Base-by-base conservation (phyloP, 345 rosid species). In the Pistacia atlantica region DNA sequence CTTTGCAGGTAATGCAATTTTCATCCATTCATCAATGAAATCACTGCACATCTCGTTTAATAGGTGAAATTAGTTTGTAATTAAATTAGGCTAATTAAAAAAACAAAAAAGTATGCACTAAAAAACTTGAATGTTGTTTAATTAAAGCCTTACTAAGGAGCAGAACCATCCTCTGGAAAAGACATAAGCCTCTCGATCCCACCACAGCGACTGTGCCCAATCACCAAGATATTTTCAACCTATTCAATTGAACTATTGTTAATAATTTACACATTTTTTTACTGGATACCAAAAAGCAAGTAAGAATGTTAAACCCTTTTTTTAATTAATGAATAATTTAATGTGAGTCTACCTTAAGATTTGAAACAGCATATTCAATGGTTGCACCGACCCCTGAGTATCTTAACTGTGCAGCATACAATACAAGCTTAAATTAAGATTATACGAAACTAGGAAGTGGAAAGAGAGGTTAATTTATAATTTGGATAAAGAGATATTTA, bases 1-100 rank as follows among this genome's bases (percentile, higher is more conserved):
- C 71, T 82, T 82, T 48, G 82, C 85, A 42, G 82, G 80, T 62
- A 75, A 75, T 0, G 63, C 85, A 33, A 82, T 76, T 52, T 79
- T 75, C 11, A 79, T 78, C 85, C 82, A 82, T 1, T 82, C 82
- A 67, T 82, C 82, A 18, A 76, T 20, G 45, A 82, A 82, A 58
- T 82, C 82, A 56, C 82, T 82, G 78, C 71, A 52, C 12, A 22
- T 18, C 33, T 20, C 66, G 46, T 13, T 20, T 72, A 7, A 20
- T 72, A 1, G 20, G 31, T 45, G 13, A 61, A 61, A 66, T 72
- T 25, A 65, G 46, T 16, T 42, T 42, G 46, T 42, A 42, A 22
- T 25, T 51, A 54, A 54, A 16, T 52, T 16, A 12, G 22, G 7
- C 33, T 20, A 22, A 5, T 25, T 48, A 22, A 25, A n/a, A 22